phyloP scores from a whole-genome alignment of 2,329 filamentous ascomycete species.

The Fusarium haematococcum region DNA sequence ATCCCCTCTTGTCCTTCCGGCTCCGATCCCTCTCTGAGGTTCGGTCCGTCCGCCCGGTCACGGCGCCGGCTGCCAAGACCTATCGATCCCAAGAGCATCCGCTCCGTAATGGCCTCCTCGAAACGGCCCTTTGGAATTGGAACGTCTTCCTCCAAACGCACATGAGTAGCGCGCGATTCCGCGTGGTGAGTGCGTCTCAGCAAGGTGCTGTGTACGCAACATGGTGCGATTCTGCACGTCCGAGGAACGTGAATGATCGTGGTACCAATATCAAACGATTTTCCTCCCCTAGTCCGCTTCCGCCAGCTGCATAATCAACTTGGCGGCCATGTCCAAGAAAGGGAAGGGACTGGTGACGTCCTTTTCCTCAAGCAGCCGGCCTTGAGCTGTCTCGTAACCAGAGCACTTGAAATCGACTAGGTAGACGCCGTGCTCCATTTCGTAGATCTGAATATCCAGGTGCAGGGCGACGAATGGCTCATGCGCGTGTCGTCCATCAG shows the following conservation, averaged over 20 bases:
- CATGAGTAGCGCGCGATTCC: neutral
- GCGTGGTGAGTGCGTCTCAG: neutral
- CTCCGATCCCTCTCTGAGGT: neutral
- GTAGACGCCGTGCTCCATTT: constrained; percentile 91
- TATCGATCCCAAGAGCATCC: neutral
- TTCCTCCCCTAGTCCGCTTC: constrained; percentile 71
- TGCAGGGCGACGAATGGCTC: constrained; percentile 87
- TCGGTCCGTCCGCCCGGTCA: neutral
- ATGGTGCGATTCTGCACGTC: neutral
- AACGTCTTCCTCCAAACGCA: neutral
- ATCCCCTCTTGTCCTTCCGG: neutral
- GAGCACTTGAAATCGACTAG: constrained; percentile 99
- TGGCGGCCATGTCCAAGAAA: constrained; percentile 92
- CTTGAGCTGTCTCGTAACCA: constrained; percentile 86
- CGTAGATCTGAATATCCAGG: constrained; percentile 95
- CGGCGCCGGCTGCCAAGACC: neutral
- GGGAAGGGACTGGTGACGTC: constrained; percentile 95
- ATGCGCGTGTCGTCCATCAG: constrained; percentile 56
- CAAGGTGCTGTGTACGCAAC: neutral
- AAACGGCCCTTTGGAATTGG: neutral
- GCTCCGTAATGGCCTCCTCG: neutral
- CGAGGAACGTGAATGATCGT: neutral
- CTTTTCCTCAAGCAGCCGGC: constrained; percentile 87
- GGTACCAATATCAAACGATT: neutral
- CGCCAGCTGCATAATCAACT: constrained; percentile 92